Evolutionary conservation across 768 basidiomycete species (phyloP).

Genomic region (Amanita brunnescens): DNA sequence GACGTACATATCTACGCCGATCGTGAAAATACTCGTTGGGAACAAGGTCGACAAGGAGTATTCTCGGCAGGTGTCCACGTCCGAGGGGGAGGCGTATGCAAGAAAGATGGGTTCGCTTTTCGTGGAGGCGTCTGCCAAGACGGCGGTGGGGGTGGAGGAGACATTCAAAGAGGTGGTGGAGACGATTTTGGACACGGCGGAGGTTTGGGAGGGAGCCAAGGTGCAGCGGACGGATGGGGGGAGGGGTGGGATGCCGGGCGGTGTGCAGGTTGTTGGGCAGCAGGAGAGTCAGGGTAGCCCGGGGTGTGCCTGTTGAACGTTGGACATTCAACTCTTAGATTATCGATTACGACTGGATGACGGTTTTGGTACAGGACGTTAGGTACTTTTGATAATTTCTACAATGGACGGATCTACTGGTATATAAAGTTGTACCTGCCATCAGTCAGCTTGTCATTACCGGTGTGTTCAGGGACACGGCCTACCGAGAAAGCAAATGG

Average conservation of each 20-base stretch:
- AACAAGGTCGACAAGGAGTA: slow-evolving; percentile 96
- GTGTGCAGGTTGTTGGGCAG: slow-evolving; percentile 36
- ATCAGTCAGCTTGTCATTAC: slow-evolving; percentile 28
- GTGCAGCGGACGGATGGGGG: slow-evolving; percentile 30
- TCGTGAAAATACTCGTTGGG: slow-evolving; percentile 92
- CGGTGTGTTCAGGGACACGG: not conserved
- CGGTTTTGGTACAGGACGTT: not conserved
- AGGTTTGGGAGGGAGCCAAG: slow-evolving; percentile 52
- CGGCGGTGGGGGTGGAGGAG: slow-evolving; percentile 71
- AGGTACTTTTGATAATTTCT: not conserved
- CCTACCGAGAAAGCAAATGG: slow-evolving; percentile 77
- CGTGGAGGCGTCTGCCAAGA: slow-evolving; percentile 92
- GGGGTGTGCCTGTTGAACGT: slow-evolving; percentile 24
- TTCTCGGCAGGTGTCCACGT: slow-evolving; percentile 75
- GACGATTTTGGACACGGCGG: slow-evolving; percentile 76
- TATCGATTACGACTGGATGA: not conserved
- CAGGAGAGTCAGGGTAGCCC: slow-evolving; percentile 16
- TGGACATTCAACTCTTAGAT: not conserved
- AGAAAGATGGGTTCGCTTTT: slow-evolving; percentile 76
- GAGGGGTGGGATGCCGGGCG: slow-evolving; percentile 40
- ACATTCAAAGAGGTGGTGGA: slow-evolving; percentile 68
- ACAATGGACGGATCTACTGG: slow-evolving; percentile 31
- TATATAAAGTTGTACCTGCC: slow-evolving; percentile 74
- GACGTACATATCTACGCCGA: slow-evolving; percentile 78
- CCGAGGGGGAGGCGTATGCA: slow-evolving; percentile 77